These are phyloP conservation scores for Aspergillus tamarii DNA, from an alignment of 2,329 filamentous ascomycete genomes.

Conservation along the genomic window DNA sequence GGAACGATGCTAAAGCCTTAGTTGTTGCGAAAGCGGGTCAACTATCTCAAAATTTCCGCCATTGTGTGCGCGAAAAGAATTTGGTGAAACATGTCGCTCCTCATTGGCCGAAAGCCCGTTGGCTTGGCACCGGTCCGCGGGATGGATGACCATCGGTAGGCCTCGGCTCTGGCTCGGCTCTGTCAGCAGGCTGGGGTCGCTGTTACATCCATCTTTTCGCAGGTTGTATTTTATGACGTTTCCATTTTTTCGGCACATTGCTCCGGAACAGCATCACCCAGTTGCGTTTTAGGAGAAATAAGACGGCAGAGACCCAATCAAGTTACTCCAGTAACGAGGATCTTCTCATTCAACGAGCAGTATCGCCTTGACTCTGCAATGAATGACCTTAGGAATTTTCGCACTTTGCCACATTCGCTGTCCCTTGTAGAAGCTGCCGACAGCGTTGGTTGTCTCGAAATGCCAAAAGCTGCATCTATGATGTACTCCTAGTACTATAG, in stretches of 20 bases:
- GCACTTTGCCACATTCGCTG: slow-evolving; percentile 3
- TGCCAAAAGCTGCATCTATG: slow-evolving; percentile 13
- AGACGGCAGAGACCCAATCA: slow-evolving; percentile 13
- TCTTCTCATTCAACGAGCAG: neutral
- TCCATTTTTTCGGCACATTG: slow-evolving; percentile 29
- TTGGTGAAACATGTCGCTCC: slow-evolving; percentile 28
- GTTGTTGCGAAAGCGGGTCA: slow-evolving; percentile 33
- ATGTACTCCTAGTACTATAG: slow-evolving; percentile 12
- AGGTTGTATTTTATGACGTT: slow-evolving; percentile 36
- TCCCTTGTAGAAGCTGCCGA: neutral
- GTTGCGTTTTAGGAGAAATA: slow-evolving; percentile 25
- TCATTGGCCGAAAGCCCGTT: slow-evolving; percentile 31
- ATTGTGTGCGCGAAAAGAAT: slow-evolving; percentile 27
- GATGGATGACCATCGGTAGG: slow-evolving; percentile 33
- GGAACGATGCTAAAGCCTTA: slow-evolving; percentile 31
- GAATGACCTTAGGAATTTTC: neutral
- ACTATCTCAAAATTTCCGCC: slow-evolving; percentile 31
- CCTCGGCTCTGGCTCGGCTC: slow-evolving; percentile 39
- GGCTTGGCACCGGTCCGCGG: slow-evolving; percentile 31
- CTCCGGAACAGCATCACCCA: slow-evolving; percentile 27
- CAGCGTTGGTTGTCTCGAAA: neutral
- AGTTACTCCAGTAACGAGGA: slow-evolving; percentile 2
- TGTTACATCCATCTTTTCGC: slow-evolving; percentile 21
- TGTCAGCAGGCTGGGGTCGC: slow-evolving; percentile 27
- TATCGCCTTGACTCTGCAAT: neutral